These are phyloP conservation scores for Castanea sativa DNA, from an alignment of 306 rosid species.

Conservation along the genomic window DNA sequence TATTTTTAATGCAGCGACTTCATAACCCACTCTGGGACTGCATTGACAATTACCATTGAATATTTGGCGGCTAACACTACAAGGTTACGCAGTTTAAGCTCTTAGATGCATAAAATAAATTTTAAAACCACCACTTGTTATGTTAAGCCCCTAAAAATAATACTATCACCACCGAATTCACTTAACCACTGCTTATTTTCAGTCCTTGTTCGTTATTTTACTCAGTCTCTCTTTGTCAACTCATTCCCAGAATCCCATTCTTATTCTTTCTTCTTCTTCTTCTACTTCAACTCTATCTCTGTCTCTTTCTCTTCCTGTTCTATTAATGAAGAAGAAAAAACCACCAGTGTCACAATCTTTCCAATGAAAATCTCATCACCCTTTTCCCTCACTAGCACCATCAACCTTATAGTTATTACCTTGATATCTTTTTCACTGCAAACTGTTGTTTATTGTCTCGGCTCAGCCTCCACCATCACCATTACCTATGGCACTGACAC, in stretches of 20 bases:
- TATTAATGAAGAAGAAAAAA: conserved; percentile 14
- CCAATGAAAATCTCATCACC: conserved; percentile 6
- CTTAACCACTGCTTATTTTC: too few species aligned
- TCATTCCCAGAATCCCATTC: too few species aligned
- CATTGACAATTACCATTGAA: neutral
- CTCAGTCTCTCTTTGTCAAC: neutral
- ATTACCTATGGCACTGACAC: conserved; percentile 26
- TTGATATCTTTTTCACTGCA: conserved; percentile 6
- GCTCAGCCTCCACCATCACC: conserved; percentile 36
- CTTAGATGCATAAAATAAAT: too few species aligned
- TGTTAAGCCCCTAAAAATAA: too few species aligned
- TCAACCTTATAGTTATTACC: conserved; percentile 6
- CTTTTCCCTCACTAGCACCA: neutral
- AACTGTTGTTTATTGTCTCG: conserved; percentile 25
- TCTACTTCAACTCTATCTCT: neutral
- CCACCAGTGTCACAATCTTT: neutral
- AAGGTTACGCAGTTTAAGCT: neutral
- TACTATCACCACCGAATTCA: too few species aligned
- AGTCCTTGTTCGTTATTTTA: neutral
- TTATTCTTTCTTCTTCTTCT: neutral
- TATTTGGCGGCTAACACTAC: neutral
- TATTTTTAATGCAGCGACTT: neutral
- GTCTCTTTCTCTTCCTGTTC: neutral
- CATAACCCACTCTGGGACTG: neutral
- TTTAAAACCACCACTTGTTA: too few species aligned